These are phyloP conservation scores for Hyaloscypha hepaticicola DNA, from an alignment of 495 filamentous ascomycete genomes.

Conservation along the genomic window DNA sequence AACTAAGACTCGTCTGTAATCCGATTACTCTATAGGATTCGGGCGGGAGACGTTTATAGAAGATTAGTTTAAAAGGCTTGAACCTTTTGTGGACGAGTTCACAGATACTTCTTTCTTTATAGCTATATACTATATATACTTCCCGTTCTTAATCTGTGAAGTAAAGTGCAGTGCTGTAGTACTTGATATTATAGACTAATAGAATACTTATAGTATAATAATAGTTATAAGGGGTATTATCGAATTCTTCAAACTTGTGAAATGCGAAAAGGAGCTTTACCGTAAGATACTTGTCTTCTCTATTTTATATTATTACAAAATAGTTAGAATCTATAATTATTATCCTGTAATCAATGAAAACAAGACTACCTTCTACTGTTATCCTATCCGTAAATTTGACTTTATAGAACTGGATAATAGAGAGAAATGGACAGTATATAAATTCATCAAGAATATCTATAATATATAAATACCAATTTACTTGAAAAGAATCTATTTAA, in stretches of 20 bases:
- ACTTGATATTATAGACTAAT: conserved; percentile 39
- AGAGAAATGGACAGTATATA: conserved; percentile 22
- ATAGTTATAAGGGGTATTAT: conserved; percentile 39
- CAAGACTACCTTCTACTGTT: conserved; percentile 37
- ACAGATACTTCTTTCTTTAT: conserved; percentile 23
- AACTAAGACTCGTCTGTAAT: conserved; percentile 40
- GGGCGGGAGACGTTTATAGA: neutral
- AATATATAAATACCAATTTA: conserved; percentile 43
- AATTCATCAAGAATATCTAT: conserved; percentile 38
- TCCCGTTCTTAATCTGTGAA: conserved; percentile 43
- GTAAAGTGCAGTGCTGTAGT: conserved; percentile 31
- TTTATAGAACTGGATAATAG: conserved; percentile 14
- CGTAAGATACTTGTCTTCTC: conserved; percentile 33
- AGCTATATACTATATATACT: conserved; percentile 43
- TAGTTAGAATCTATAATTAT: conserved; percentile 40
- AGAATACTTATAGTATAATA: conserved; percentile 44
- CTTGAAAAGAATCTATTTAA: conserved; percentile 42
- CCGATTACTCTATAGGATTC: conserved; percentile 46
- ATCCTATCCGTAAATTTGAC: conserved; percentile 30
- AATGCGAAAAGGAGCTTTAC: conserved; percentile 39
- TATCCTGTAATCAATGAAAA: conserved; percentile 36
- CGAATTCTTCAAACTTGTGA: conserved; percentile 34
- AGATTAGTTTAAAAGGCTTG: conserved; percentile 42
- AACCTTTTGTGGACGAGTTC: conserved; percentile 38
- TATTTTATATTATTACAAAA: conserved; percentile 37